Base-by-base conservation (phyloP, 306 rosid genomes). In the Glycyrrhiza uralensis region DNA sequence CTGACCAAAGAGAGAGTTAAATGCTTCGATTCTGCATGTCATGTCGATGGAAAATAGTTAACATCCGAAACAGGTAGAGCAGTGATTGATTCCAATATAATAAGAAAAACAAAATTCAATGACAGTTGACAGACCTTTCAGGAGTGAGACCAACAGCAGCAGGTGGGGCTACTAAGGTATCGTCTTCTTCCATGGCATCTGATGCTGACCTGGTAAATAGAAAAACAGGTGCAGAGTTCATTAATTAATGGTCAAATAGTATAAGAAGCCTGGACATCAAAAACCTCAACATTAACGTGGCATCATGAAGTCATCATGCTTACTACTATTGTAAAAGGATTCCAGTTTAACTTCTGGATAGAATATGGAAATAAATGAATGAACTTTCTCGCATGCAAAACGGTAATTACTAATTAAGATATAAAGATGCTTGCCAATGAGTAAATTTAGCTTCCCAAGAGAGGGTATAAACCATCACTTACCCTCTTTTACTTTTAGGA, bases 151-250 rank as follows among this genome's bases (percentile, higher is more conserved):
- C 66, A n/a, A 44, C 51, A 42, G 86, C 80, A 42, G 86, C 80
- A 74, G 99, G 22, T 50, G 81, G 87, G 7, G 86, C 56, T 20
- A 72, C 77, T 17, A 90, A 67, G 36, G 85, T 74, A 71, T 86
- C 86, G 30, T 93, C 96, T 17, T 89, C 80, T 29, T 91, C 99
- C 90, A 89, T 88, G 71, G 89, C 65, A 63, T 89, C 96, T 6
- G 80, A 46, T 30, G 85, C 72, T 45, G 91, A 72, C 41, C 97
- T 94, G 22, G 45, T 17, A 28, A 46, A 74, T 66, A 54, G 10
- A 65, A 19, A 22, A 17, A 26, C 2, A 26, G 19, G 0, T n/a
- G 8, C 35, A 66, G 49, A 15, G 72, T 76, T 68, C 71, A 71
- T 76, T 66, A 39, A 71, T 76, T 66, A 39, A 74, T 56, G 79